Evolutionary conservation across 169 alveolate species (phyloP), one percentile per base, ranked within the genome.

Genomic region (Eimeria sp.): DNA sequence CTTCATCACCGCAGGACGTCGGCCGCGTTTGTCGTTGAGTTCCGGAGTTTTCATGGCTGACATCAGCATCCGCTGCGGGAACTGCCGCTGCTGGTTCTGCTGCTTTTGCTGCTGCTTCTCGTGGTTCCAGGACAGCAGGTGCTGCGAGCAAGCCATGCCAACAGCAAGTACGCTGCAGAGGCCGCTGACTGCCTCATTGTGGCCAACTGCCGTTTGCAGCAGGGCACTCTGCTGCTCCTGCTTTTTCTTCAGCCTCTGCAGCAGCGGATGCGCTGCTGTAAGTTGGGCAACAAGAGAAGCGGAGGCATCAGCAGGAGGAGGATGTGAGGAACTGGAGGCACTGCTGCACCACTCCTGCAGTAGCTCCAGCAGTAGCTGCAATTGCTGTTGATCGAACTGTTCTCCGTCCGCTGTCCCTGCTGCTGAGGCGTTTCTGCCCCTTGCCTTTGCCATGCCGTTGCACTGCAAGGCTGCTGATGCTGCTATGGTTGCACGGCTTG

Each of bases 181-280:
- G 61, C 61, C 51, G 61, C 78, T 40, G 58, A 87, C 93, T 1
- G 80, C 51, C 82, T 87, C 93, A 30, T 51, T 40, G 82, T 87
- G 72, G 49, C 61, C 93, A 3, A 63, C 93, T 7, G 45, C 65
- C 30, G 61, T 63, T 18, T 63, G 93, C 93, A 87, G 16, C 80
- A 87, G 65, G 47, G 63, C 78, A 34, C 82, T 40, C 58, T 63
- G 58, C 93, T 87, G 93, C 47, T 87, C 83, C 93, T 87, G 93
- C 75, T 51, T 3, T 18, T 83, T 76, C 78, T 63, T 49, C 80
- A 87, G 63, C 22, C 65, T 57, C 83, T 87, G 83, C 30, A 87
- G 82, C 83, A 87, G 82, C 9, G 83, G 78, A 80, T 87, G 93
- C 83, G 93, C 82, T 43, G 93, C 93, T 61, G 93, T 61, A 47